These are phyloP conservation scores for Tricholoma saponaceum DNA, from an alignment of 768 basidiomycete genomes.

Conservation along the genomic window DNA sequence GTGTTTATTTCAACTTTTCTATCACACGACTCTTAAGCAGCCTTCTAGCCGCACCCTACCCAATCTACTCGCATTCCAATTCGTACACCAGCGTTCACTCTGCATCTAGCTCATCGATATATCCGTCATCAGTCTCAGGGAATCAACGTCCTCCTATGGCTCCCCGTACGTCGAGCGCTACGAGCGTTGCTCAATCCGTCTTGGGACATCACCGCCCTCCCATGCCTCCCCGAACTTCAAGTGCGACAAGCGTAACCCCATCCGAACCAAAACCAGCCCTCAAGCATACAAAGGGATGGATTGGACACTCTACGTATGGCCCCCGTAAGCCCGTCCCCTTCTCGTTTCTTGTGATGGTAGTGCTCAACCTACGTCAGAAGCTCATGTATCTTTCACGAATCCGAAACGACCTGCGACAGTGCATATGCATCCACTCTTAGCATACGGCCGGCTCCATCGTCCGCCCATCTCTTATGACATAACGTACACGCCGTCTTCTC, in stretches of 20 bases:
- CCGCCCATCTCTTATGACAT: constrained; percentile 65
- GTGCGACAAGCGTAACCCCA: constrained; percentile 33
- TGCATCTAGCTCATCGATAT: constrained; percentile 48
- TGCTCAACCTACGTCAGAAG: constrained; percentile 16
- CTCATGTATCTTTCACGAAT: constrained; percentile 31
- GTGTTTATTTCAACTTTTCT: constrained; percentile 15
- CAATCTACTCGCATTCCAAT: constrained; percentile 18
- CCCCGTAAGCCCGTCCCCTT: constrained; percentile 34
- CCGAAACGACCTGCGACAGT: constrained; percentile 32
- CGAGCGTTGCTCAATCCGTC: constrained; percentile 31
- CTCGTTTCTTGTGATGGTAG: constrained; percentile 6
- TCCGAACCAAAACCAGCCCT: constrained; percentile 43
- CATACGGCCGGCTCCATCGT: constrained; percentile 48
- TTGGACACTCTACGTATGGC: constrained; percentile 29
- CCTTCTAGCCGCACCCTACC: constrained; percentile 17
- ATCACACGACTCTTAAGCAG: constrained; percentile 7
- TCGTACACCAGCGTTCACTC: constrained; percentile 43
- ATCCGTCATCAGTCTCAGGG: constrained; percentile 27
- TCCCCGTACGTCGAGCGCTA: constrained; percentile 35
- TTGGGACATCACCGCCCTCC: constrained; percentile 18
- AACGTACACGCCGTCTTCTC: constrained; percentile 50
- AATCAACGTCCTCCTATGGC: constrained; percentile 25
- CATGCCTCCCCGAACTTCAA: constrained; percentile 33
- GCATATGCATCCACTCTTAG: constrained; percentile 64
- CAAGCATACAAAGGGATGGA: constrained; percentile 45